Evolutionary conservation across 805 yeast species (phyloP).

Genomic region (Debaryomyces maramus): DNA sequence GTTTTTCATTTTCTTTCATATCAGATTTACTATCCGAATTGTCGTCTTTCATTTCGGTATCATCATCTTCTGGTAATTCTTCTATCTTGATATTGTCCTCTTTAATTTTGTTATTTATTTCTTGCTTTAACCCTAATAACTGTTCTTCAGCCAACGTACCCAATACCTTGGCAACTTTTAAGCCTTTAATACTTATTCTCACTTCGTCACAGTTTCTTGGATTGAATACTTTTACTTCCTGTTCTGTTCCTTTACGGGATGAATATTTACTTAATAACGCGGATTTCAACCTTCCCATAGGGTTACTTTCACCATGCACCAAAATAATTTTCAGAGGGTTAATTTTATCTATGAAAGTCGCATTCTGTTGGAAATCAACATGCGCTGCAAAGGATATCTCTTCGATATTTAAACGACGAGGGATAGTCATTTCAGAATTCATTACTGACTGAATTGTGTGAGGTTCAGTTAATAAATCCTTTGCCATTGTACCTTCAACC

Average conservation of each 20-base stretch:
- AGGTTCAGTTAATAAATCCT: slow-evolving; percentile 83
- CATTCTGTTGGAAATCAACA: slow-evolving; percentile 92
- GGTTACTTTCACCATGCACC: slow-evolving; percentile 96
- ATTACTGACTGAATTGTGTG: slow-evolving; percentile 78
- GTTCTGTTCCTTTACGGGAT: slow-evolving; percentile 76
- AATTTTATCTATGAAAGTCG: slow-evolving; percentile 85
- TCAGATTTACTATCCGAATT: slow-evolving; percentile 9
- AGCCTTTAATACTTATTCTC: slow-evolving; percentile 73
- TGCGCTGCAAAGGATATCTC: slow-evolving; percentile 99
- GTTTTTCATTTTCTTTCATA: slow-evolving; percentile 6
- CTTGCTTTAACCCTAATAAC: slow-evolving; percentile 38
- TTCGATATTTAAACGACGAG: slow-evolving; percentile 83
- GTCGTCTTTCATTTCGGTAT: slow-evolving; percentile 7
- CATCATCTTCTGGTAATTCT: slow-evolving; percentile 24
- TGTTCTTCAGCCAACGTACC: slow-evolving; percentile 53
- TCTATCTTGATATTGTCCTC: slow-evolving; percentile 36
- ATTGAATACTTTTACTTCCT: slow-evolving; percentile 86
- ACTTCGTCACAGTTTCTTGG: slow-evolving; percentile 89
- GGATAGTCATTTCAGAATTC: slow-evolving; percentile 82
- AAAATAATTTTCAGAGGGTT: slow-evolving; percentile 82
- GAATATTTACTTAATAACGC: slow-evolving; percentile 87
- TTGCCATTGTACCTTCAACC: slow-evolving; percentile 98
- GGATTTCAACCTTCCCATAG: slow-evolving; percentile 97
- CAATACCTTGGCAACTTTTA: slow-evolving; percentile 74
- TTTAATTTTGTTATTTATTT: slow-evolving; percentile 58